These are phyloP conservation scores for Ogataea angusta DNA, from an alignment of 805 yeast genomes.

Conservation along the genomic window DNA sequence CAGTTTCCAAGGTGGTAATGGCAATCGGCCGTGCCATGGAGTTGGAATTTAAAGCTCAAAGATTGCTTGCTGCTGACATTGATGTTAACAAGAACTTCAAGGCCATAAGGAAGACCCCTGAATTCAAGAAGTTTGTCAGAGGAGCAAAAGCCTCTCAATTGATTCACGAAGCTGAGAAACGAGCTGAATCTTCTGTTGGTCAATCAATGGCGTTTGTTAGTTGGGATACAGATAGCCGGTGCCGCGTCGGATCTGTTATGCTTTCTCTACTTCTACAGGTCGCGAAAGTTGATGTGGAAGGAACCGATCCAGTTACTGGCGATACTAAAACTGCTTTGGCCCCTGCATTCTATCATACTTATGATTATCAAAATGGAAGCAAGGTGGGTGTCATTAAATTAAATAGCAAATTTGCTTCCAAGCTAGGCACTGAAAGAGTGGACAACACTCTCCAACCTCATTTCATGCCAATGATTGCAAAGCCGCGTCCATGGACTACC, in stretches of 20 bases:
- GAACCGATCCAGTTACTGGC: slow-evolving; percentile 77
- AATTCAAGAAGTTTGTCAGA: slow-evolving; percentile 39
- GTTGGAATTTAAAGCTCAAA: slow-evolving; percentile 74
- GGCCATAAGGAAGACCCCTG: slow-evolving; percentile 45
- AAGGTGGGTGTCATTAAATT: slow-evolving; percentile 78
- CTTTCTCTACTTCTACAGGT: slow-evolving; percentile 73
- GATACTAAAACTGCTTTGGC: slow-evolving; percentile 64
- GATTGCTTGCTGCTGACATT: slow-evolving; percentile 54
- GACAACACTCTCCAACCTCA: slow-evolving; percentile 73
- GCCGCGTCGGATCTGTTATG: slow-evolving; percentile 79
- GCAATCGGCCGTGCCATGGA: slow-evolving; percentile 84
- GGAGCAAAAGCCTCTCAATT: slow-evolving; percentile 27
- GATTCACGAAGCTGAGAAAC: slow-evolving; percentile 26
- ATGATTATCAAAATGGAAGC: slow-evolving; percentile 75
- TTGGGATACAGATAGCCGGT: slow-evolving; percentile 37
- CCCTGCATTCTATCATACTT: slow-evolving; percentile 89
- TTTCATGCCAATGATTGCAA: slow-evolving; percentile 84
- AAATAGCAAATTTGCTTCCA: slow-evolving; percentile 64
- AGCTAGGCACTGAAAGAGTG: slow-evolving; percentile 62
- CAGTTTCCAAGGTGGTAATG: slow-evolving; percentile 77
- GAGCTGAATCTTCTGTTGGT: slow-evolving; percentile 21
- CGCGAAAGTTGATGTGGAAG: slow-evolving; percentile 77
- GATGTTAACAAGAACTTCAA: slow-evolving; percentile 50
- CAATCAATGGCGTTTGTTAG: slow-evolving; percentile 10
- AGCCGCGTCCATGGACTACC: slow-evolving; percentile 85